Evolutionary conservation across 805 yeast species (phyloP), one percentile per base, ranked within the genome.

Genomic region (Myxozyma monticola): DNA sequence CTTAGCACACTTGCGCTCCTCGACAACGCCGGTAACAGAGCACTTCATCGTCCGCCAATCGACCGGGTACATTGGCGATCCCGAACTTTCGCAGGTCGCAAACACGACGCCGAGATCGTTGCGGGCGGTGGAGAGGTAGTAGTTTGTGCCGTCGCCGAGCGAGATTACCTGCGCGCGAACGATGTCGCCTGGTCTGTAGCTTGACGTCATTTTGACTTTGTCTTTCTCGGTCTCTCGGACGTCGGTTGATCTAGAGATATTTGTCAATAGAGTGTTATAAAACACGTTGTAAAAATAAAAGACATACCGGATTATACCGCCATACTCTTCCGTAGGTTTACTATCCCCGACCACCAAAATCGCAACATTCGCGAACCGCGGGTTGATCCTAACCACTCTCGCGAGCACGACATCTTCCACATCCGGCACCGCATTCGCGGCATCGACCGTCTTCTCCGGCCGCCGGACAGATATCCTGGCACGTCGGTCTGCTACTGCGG

Each of bases 1-100:
- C 65, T 88, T 89, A 2, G 99, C 99, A 70, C 96, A 88, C 68
- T 93, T 93, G 51, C 99, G 76, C 60, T 74, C 73, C 62, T 89
- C 97, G 10, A 80, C 68, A 8, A 76, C 77, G 1, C 96, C 96
- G 1, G 90, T 80, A 22, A 68, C 71, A 1, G 88, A 83, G 55
- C 86, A 81, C 28, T 84, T 76, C 98, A 95, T 93, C 10, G 88
- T 85, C 69, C 88, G 90, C 97, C 98, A 93, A 68, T 93, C 98
- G 37, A 88, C 69, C 1, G 99, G 95, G 60, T 83, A 84, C 88
- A 93, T 80, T 48, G 81, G 69, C 31, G 79, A 81, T 1, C 96
- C 96, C 9, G 76, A 72, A 2, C 81, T 81, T 15, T 83, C 84
- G 18, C 68, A 77, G 54, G 77, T 80, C 4, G 98, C 97, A 67